A percentile compares a stretch with the other conserved stretches of the same genome.
These are phyloP conservation scores for Rhizomucor pusillus DNA, from an alignment of 371 early-diverging fungal species.

Conservation along the genomic window DNA sequence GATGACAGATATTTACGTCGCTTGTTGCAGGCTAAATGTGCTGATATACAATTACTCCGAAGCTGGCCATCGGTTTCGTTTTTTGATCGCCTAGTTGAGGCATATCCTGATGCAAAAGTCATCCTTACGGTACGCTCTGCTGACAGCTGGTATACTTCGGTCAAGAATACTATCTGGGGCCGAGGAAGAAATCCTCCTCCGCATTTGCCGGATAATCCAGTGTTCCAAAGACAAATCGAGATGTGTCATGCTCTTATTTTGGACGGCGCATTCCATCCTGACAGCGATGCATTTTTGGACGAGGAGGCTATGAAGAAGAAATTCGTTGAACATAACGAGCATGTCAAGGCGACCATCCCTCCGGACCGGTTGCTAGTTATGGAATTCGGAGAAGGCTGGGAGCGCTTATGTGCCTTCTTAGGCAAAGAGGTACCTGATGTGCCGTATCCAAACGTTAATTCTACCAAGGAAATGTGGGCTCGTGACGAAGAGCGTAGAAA, in stretches of 20 bases:
- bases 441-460: slow-evolving; percentile 17
- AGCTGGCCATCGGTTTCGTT: slow-evolving; percentile 28
- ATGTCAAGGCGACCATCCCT: slow-evolving; percentile 27
- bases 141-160: slow-evolving; percentile 35
- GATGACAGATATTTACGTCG: no score
- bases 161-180: slow-evolving; percentile 22
- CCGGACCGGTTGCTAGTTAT: slow-evolving; percentile 22
- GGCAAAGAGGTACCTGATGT: slow-evolving; percentile 8
- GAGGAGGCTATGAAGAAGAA: slow-evolving; percentile 18
- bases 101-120: slow-evolving; percentile 40
- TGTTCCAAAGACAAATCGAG: not conserved
- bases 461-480: slow-evolving; percentile 2
- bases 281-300: slow-evolving; percentile 6
- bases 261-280: slow-evolving; percentile 17
- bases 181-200: not conserved
- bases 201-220: not conserved
- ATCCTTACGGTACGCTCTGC: slow-evolving; percentile 29
- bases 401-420: slow-evolving; percentile 14
- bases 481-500: no score
- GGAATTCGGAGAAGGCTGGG: slow-evolving; percentile 32
- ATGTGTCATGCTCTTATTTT: slow-evolving; percentile 13
- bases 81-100: slow-evolving; percentile 9
- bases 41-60: not conserved
- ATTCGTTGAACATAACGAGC: slow-evolving; percentile 28
- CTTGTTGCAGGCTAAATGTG: no score